Base-by-base conservation (phyloP, 2,329 filamentous ascomycete genomes). In the Ophiocordyceps camponoti-saundersi region DNA sequence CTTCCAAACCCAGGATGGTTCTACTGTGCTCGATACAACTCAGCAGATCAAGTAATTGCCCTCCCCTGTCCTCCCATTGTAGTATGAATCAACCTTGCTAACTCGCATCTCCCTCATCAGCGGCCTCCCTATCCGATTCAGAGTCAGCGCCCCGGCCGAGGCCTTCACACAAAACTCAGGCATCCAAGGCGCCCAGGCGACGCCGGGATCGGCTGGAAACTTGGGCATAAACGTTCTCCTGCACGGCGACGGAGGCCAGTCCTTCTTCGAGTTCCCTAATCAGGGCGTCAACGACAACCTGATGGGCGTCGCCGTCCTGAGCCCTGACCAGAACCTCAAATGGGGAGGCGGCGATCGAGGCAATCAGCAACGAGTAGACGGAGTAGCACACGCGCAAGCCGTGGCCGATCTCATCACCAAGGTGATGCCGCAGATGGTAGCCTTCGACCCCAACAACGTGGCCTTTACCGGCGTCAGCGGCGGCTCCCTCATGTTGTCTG, bases 401-500 rank as follows among this genome's bases (percentile, higher is more conserved):
- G 72, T 78, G 42, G 68, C 69, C 50, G 68, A 72, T 50, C 65
- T 77, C 22, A 61, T 78, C 46, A 60, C 65, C 42, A 56, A 62
- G 3, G 66, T 70, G 23, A 62, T 78, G 11, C 69, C 73, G 5
- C 63, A 72, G 48, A 62, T 73, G 42, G 66, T 77, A 7, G 68
- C 73, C 3, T 76, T 78, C 50, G 67, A 79, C 57, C 53, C 58
- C 22, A 62, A 60, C 36, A 65, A 71, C 41, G 69, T 78, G 44
- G 73, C 70, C 55, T 78, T 78, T 60, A 77, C 72, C 0, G 74
- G 75, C 16, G 74, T 78, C 0, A 71, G 66, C 5, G 75, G 75
- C 22, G 75, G 75, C 18, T 63, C 65, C 3, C 63, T 79, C 20
- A 59, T 75, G 30, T 66, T 79, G 32, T 66, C 64, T 1, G 73